A percentile compares a stretch with the other conserved stretches of the same genome.
Evolutionary conservation across 139 green algal genomes (phyloP).

Genomic region (Raphidocelis subcapitata): DNA sequence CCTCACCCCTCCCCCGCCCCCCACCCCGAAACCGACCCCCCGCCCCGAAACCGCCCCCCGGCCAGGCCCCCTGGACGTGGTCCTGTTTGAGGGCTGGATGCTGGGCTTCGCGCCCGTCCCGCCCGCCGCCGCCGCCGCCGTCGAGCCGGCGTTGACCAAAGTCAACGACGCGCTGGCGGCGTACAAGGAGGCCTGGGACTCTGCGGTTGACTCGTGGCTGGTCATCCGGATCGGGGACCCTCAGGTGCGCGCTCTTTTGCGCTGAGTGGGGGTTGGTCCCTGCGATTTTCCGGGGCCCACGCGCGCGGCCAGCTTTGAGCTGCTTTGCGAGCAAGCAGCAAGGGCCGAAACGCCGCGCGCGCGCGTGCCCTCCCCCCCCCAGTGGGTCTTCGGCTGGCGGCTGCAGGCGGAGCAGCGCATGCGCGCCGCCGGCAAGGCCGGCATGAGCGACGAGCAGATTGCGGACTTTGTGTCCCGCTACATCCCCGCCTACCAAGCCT

Average conservation of each 20-base stretch:
- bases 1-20: too few species aligned
- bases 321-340: background rate
- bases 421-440: constrained; percentile 73
- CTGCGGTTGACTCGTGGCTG: constrained; percentile 90
- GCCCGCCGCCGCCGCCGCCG: constrained; percentile 15
- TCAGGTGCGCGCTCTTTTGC: constrained; percentile 36
- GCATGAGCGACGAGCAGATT: constrained; percentile 91
- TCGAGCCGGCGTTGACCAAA: constrained; percentile 44
- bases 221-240: constrained; percentile 85
- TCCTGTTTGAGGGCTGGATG: constrained; percentile 99
- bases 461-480: constrained; percentile 92
- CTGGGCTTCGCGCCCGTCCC: constrained; percentile 73
- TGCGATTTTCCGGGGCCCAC: background rate
- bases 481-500: constrained; percentile 96
- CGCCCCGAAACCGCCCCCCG: background rate
- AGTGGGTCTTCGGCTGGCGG: constrained; percentile 66
- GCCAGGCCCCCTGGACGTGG: constrained; percentile 65
- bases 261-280: background rate
- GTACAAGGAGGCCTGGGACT: constrained; percentile 83
- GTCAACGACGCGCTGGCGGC: constrained; percentile 71
- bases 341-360: background rate
- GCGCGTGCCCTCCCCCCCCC: background rate
- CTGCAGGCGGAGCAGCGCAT: constrained; percentile 92
- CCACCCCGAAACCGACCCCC: background rate
- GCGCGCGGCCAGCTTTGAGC: background rate